Conservation (phyloP, 805 yeast genomes). For the Suhomyces sp. region DNA sequence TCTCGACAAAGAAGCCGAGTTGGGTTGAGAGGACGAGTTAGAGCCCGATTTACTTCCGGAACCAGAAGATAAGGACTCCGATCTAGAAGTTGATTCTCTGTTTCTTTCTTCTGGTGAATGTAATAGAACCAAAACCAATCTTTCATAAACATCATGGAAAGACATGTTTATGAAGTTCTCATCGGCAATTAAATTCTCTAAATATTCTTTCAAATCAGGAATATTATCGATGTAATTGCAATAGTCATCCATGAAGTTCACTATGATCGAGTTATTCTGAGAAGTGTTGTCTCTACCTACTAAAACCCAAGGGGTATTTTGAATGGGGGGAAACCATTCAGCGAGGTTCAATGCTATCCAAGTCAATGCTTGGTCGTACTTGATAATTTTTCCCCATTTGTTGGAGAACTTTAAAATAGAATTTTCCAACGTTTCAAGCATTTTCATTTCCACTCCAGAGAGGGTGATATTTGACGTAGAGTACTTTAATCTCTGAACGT, state of each 20-base stretch:
- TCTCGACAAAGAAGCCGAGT: neutral
- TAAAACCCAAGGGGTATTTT: slow-evolving; percentile 50
- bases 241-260: slow-evolving; percentile 36
- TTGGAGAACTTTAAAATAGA: slow-evolving; percentile 61
- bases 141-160: slow-evolving; percentile 69
- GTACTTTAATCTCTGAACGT: slow-evolving; percentile 47
- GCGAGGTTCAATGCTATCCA: slow-evolving; percentile 89
- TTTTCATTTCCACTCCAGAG: slow-evolving; percentile 46
- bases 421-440: slow-evolving; percentile 54
- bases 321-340: slow-evolving; percentile 79
- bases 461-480: slow-evolving; percentile 24
- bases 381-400: slow-evolving; percentile 77
- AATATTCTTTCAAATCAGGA: slow-evolving; percentile 21
- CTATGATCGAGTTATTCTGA: slow-evolving; percentile 24
- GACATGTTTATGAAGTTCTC: slow-evolving; percentile 38
- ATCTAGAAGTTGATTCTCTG: neutral
- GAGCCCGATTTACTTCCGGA: slow-evolving; percentile 6
- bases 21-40: neutral
- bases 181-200: slow-evolving; percentile 25
- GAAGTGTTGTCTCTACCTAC: slow-evolving; percentile 49
- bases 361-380: slow-evolving; percentile 77
- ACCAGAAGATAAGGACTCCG: neutral
- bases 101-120: slow-evolving; percentile 61
- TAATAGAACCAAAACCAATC: slow-evolving; percentile 68
- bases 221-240: slow-evolving; percentile 35